Conservation (phyloP, 352 stramenopile genomes). For the Phytophthora lateralis region DNA sequence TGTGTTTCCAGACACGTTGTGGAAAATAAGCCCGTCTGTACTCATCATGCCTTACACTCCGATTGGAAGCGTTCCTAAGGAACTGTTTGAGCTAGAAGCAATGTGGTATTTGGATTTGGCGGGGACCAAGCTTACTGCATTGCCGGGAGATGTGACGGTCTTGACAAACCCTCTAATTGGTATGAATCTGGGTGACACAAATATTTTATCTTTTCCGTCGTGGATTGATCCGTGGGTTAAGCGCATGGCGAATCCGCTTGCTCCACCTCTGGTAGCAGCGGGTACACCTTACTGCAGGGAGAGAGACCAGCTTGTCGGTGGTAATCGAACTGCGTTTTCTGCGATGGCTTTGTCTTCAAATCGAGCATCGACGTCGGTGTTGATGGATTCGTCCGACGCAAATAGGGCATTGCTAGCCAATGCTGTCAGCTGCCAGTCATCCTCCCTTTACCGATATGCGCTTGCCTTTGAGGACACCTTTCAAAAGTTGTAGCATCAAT, state of each 20-base stretch:
- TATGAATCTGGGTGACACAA: conserved; percentile 28
- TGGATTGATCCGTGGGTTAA: conserved; percentile 34
- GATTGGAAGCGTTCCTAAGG: conserved; percentile 22
- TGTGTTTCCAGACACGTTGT: conserved; percentile 23
- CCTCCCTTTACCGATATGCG: conserved; percentile 23
- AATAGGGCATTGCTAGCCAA: conserved; percentile 21
- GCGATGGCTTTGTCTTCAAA: neutral
- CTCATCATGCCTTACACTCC: conserved; percentile 29
- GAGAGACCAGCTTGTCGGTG: conserved; percentile 17
- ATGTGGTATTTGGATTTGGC: conserved; percentile 38
- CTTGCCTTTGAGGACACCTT: conserved; percentile 31
- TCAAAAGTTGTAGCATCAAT: conserved; percentile 10
- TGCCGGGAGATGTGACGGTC: conserved; percentile 22
- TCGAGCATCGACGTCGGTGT: neutral
- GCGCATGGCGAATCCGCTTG: conserved; percentile 5
- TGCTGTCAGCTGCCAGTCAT: conserved; percentile 25
- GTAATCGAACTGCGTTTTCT: conserved; percentile 16
- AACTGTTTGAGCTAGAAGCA: conserved; percentile 29
- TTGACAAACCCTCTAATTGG: conserved; percentile 25
- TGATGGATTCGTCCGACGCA: conserved; percentile 19
- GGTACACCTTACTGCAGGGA: conserved; percentile 28
- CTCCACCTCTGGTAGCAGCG: conserved; percentile 21
- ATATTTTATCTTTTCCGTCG: conserved; percentile 32
- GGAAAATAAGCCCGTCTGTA: conserved; percentile 22
- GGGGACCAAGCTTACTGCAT: conserved; percentile 19